Percentiles rank a stretch among this genome's conserved stretches.
These are phyloP conservation scores for Alternaria viburni DNA, from an alignment of 2,329 filamentous ascomycete species.

Conservation along the genomic window DNA sequence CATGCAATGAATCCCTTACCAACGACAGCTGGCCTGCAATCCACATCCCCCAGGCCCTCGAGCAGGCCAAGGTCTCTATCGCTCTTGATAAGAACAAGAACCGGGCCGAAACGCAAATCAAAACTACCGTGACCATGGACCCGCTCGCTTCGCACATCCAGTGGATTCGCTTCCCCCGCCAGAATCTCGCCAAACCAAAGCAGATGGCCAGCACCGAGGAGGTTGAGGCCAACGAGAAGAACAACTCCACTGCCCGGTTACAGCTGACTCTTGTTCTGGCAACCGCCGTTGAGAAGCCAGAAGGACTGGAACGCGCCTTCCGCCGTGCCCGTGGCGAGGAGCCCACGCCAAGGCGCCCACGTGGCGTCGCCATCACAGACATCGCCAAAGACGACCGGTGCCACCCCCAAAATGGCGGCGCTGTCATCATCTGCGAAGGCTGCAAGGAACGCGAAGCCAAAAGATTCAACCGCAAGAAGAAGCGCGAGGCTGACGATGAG, in stretches of 20 bases:
- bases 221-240: slow-evolving; percentile 74
- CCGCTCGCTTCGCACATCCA: slow-evolving; percentile 77
- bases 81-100: slow-evolving; percentile 66
- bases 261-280: slow-evolving; percentile 74
- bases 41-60: slow-evolving; percentile 33
- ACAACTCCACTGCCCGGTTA: slow-evolving; percentile 53
- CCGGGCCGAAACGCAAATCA: slow-evolving; percentile 95
- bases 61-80: slow-evolving; percentile 29
- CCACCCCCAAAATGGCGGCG: slow-evolving; percentile 85
- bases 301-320: slow-evolving; percentile 71
- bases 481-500: slow-evolving; percentile 85
- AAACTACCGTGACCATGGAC: slow-evolving; percentile 79
- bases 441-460: slow-evolving; percentile 93
- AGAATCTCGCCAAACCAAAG: slow-evolving; percentile 95
- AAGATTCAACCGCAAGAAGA: slow-evolving; percentile 90
- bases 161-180: slow-evolving; percentile 82
- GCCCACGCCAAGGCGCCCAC: slow-evolving; percentile 44
- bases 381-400: slow-evolving; percentile 67
- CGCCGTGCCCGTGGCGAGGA: slow-evolving; percentile 60
- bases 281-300: slow-evolving; percentile 81
- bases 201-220: slow-evolving; percentile 77
- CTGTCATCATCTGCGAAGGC: slow-evolving; percentile 88
- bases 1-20: slow-evolving; percentile 27
- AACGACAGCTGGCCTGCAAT: slow-evolving; percentile 34
- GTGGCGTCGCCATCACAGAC: slow-evolving; percentile 50